Base-by-base conservation (phyloP, 441 rosid species). In the Dalechampia spathulata region DNA sequence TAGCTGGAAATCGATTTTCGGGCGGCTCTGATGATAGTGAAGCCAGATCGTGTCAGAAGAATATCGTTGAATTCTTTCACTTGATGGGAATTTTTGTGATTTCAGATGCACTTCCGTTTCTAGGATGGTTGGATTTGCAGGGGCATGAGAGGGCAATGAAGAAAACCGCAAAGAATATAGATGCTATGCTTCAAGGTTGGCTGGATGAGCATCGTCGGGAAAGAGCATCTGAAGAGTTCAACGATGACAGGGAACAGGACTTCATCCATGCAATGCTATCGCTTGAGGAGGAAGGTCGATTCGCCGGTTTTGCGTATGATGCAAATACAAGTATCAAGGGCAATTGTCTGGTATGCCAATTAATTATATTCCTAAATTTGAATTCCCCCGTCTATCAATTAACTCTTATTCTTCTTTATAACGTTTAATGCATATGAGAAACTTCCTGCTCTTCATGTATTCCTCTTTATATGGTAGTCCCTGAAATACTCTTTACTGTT, bases 81-180 rank as follows among this genome's bases (percentile, higher is more conserved):
- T 23, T 42, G 62, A 59, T 55, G 8, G 55, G 69, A 28, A 62
- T 49, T 34, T 51, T 60, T 52, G 50, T 63, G 15, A 40, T 58
- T 34, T 28, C 44, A 5, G 72, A 72, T 53, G 72, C 66, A 11
- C 25, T 72, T 14, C 76, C 76, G 0, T 59, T 49, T 10, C 56
- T 67, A 26, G 58, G 68, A 23, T 54, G 69, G 66, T 20, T 63
- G 11, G 75, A 72, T 50, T 1, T 58, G 1, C 50, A 57, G n/a
- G 66, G 68, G 9, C 38, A 51, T 19, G 63, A 60, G 36, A 56
- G 50, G 11, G 51, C 11, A 2, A 64, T 64, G 57, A 49, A 56
- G 28, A 34, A 1, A 20, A 44, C 39, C 30, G 47, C 63, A 0
- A 9, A 55, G 13, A 53, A 63, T 3, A 4, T 67, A 22, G 72